Evolutionary conservation across 805 yeast species (phyloP).

Genomic region (Kodamaea jinghongensis): DNA sequence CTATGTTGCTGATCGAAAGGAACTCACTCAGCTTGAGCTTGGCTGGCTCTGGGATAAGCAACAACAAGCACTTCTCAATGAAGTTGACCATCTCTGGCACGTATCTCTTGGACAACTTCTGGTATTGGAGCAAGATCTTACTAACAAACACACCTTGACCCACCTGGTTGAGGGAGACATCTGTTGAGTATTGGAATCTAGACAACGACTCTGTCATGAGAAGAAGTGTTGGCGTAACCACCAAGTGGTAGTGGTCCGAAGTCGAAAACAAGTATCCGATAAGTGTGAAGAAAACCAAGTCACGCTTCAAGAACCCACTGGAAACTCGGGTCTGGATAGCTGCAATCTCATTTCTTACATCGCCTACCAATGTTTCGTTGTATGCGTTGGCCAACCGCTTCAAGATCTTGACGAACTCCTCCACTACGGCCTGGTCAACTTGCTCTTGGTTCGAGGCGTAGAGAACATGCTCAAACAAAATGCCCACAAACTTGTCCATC

Average conservation of each 20-base stretch:
- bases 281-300: constrained; percentile 63
- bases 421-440: constrained; percentile 23
- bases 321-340: constrained; percentile 54
- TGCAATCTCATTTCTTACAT: constrained; percentile 54
- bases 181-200: constrained; percentile 32
- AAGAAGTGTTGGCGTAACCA: constrained; percentile 79
- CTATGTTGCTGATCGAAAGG: constrained; percentile 11
- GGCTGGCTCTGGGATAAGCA: constrained; percentile 41
- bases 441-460: constrained; percentile 41
- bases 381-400: constrained; percentile 63
- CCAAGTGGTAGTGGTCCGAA: constrained; percentile 91
- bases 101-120: constrained; percentile 73
- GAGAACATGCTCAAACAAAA: constrained; percentile 62
- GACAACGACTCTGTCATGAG: constrained; percentile 65
- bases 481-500: constrained; percentile 58
- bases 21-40: constrained; percentile 9
- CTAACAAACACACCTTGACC: constrained; percentile 66
- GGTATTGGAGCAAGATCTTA: constrained; percentile 67
- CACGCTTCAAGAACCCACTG: constrained; percentile 29
- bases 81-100: constrained; percentile 75
- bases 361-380: constrained; percentile 60
- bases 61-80: constrained; percentile 48
- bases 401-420: constrained; percentile 45
- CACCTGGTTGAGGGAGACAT: constrained; percentile 36
- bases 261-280: constrained; percentile 85